Conservation (phyloP, 2,329 filamentous ascomycete species). For the Neocatenulostroma microsporum region DNA sequence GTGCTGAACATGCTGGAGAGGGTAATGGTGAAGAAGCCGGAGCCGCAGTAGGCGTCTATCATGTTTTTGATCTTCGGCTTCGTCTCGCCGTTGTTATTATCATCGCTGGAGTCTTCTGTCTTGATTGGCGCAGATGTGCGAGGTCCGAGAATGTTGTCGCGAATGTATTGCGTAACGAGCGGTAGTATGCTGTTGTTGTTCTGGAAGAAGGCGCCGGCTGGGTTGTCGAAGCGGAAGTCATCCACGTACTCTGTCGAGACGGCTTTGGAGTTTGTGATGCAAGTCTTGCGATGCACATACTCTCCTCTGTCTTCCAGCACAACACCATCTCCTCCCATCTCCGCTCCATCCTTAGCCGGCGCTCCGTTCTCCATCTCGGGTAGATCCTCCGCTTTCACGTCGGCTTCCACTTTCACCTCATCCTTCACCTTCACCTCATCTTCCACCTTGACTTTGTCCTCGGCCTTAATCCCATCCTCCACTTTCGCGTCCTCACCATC, state of each 20-base stretch:
- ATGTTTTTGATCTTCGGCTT: slow-evolving; percentile 63
- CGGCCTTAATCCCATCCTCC: no score
- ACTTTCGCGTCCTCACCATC: slow-evolving; percentile 7
- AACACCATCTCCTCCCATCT: slow-evolving; percentile 40
- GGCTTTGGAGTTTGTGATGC: slow-evolving; percentile 77
- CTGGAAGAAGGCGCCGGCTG: slow-evolving; percentile 93
- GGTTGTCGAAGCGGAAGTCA: slow-evolving; percentile 77
- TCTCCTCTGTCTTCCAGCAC: slow-evolving; percentile 50
- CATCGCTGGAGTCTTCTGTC: slow-evolving; percentile 22
- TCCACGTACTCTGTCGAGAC: slow-evolving; percentile 83
- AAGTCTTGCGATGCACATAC: slow-evolving; percentile 73
- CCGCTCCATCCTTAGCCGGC: slow-evolving; percentile 20
- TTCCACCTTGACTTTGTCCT: no score
- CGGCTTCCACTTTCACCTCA: no score
- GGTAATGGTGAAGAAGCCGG: slow-evolving; percentile 93
- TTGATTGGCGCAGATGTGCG: no score
- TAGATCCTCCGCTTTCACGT: no score
- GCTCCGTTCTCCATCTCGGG: no score
- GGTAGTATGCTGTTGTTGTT: slow-evolving; percentile 99
- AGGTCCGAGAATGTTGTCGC: slow-evolving; percentile 62
- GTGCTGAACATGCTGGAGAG: slow-evolving; percentile 72
- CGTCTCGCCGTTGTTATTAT: slow-evolving; percentile 18
- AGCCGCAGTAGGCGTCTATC: slow-evolving; percentile 96
- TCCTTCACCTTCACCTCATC: no score
- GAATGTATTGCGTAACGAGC: slow-evolving; percentile 77